phyloP scores from a whole-genome alignment of 208 protist genomes.

The Acanthamoeba triangularis region DNA sequence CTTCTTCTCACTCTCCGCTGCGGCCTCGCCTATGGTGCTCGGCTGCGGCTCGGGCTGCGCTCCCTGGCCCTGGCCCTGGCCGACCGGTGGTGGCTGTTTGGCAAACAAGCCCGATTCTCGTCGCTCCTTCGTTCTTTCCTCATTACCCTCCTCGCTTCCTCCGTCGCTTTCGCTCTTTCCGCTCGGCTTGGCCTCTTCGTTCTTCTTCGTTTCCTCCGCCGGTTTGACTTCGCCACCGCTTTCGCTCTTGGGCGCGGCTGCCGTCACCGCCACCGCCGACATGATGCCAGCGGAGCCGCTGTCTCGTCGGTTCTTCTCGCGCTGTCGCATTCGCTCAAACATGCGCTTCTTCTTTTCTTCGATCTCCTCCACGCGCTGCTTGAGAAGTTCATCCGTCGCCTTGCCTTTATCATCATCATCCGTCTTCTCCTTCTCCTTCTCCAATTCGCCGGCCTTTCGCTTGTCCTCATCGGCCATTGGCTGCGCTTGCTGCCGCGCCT shows the following conservation, averaged over 20 bases:
- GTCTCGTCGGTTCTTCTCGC: background rate
- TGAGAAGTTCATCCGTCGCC: background rate
- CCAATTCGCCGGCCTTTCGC: background rate
- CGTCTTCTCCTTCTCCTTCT: background rate
- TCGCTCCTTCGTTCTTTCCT: background rate
- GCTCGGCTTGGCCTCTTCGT: background rate
- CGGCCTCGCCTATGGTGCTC: background rate
- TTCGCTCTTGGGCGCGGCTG: background rate
- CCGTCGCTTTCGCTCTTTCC: background rate
- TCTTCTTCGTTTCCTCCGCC: background rate
- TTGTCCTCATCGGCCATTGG: background rate
- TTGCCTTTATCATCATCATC: background rate
- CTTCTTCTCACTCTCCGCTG: background rate
- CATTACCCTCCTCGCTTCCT: too few relatives aligned
- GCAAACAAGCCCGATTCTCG: background rate
- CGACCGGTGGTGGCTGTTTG: background rate
- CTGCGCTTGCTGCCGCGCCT: background rate
- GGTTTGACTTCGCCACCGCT: background rate
- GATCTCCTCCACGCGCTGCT: slow-evolving; percentile 25
- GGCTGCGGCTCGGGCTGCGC: background rate
- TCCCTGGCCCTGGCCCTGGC: too few relatives aligned
- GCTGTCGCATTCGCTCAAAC: slow-evolving; percentile 36
- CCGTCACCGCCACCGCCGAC: too few relatives aligned
- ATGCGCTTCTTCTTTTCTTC: slow-evolving; percentile 17
- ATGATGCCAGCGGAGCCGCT: background rate